These are phyloP conservation scores for Zygoascus meyerae DNA, from an alignment of 1,139 yeast species.

Conservation along the genomic window DNA sequence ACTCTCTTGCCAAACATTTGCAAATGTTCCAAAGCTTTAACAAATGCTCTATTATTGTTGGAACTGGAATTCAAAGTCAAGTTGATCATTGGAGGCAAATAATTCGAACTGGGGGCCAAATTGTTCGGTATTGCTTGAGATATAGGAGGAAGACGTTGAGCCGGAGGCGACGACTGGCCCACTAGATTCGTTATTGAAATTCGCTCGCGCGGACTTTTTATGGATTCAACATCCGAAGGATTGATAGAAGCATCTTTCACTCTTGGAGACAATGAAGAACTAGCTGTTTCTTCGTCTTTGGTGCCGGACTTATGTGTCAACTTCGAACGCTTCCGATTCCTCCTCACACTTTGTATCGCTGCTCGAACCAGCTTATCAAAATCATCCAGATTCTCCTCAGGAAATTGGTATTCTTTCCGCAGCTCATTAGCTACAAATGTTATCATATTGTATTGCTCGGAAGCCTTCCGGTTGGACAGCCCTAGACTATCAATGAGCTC, in stretches of 20 bases:
- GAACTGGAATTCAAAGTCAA: too few species aligned
- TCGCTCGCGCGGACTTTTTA: neutral
- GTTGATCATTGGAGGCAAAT: too few species aligned
- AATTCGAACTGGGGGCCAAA: too few species aligned
- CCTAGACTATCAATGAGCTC: slow-evolving; percentile 81
- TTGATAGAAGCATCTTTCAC: neutral
- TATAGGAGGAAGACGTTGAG: too few species aligned
- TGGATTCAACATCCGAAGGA: neutral
- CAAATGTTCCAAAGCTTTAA: too few species aligned
- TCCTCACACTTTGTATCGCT: slow-evolving; percentile 75
- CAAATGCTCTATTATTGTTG: too few species aligned
- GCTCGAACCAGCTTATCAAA: slow-evolving; percentile 88
- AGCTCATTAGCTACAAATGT: slow-evolving; percentile 68
- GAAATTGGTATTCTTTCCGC: slow-evolving; percentile 70
- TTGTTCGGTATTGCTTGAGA: too few species aligned
- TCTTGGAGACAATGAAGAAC: neutral
- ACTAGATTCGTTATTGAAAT: too few species aligned
- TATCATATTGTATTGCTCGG: slow-evolving; percentile 85
- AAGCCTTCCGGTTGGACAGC: slow-evolving; percentile 73
- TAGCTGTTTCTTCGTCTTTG: neutral
- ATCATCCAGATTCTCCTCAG: slow-evolving; percentile 52
- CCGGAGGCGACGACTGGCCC: too few species aligned
- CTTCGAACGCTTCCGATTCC: slow-evolving; percentile 51
- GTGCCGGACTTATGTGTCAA: neutral
- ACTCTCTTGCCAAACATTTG: too few species aligned